Evolutionary conservation across 441 rosid species (phyloP), one percentile per base, ranked within the genome.

Genomic region (Erodium trifolium): DNA sequence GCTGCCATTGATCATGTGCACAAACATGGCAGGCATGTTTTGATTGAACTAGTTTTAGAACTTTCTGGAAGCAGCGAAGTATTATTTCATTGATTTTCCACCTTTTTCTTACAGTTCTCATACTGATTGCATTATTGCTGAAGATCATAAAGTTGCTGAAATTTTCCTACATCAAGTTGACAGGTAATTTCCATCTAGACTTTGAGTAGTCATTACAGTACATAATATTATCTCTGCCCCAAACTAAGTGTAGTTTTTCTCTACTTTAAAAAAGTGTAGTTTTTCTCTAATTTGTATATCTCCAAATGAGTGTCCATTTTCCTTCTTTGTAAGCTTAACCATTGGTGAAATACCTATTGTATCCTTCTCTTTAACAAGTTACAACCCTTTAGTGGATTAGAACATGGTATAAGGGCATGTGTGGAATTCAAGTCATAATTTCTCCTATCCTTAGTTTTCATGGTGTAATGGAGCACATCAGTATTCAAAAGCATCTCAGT

Each of bases 1-100:
- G 87, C 84, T 35, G 97, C 99, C 71, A 86, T 94, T 67, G 78
- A 86, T 71, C 99, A 94, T 66, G 89, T 92, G 71, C 96, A 94
- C 76, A 71, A 83, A 74, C 88, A 94, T 75, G 99, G 99, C 81
- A 94, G 99, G 99, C 76, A 74, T 68, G 77, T 73, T 71, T 11
- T 27, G 47, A 53, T 53, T 53, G 2, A 53, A 14, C 7, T 53
- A 53, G 19, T 12, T 53, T 53, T 53, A 13, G 6, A 53, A 53
- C 9, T 53, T 53, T 16, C 5, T 14, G 16, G 59, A 53, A n/a
- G 59, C 59, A 14, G 59, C 14, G 5, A 16, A 18, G 64, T 12
- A 18, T 60, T 0, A 9, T 19, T 29, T 23, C 34, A 31, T 31
- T 31, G n/a, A 62, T 9, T 62, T 62, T 39, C 12, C 19, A 49